A percentile compares a stretch with the other conserved stretches of the same genome.
Conservation (phyloP, 176 grass and related monocot species). For the Bromus sterilis region DNA sequence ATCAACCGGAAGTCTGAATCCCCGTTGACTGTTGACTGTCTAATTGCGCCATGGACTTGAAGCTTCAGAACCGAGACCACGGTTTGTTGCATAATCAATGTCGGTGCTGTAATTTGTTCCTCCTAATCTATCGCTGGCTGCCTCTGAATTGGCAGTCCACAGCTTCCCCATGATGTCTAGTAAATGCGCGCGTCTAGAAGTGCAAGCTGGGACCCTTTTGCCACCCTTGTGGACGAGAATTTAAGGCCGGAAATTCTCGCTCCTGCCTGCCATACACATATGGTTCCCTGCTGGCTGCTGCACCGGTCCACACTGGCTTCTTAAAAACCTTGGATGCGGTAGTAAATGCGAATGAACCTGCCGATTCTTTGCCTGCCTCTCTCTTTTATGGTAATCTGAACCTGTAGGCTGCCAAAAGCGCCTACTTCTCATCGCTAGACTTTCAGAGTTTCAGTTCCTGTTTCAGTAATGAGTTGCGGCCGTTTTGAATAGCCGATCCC, state of each 20-base stretch:
- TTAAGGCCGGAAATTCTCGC: neutral
- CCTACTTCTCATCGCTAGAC: neutral
- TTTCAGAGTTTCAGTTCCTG: neutral
- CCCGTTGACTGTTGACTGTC: no score
- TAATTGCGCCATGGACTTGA: neutral
- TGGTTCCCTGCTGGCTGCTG: neutral
- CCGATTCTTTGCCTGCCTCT: neutral
- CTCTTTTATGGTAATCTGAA: neutral
- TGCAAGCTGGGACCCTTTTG: neutral
- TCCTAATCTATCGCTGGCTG: neutral
- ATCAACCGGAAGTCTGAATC: neutral
- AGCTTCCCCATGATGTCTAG: neutral
- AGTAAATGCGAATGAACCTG: neutral
- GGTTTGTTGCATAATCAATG: neutral
- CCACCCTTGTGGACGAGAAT: neutral
- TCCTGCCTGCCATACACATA: constrained; percentile 5
- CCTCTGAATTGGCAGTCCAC: neutral
- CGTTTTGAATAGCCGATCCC: neutral
- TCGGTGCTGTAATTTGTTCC: neutral
- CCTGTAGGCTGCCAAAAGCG: neutral
- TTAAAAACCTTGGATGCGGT: constrained; percentile 3
- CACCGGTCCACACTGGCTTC: neutral
- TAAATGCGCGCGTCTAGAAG: neutral
- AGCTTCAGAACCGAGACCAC: neutral
- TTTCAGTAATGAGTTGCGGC: neutral